phyloP scores from a whole-genome alignment of 2,329 filamentous ascomycete species.

The Pseudogymnoascus sp. region DNA sequence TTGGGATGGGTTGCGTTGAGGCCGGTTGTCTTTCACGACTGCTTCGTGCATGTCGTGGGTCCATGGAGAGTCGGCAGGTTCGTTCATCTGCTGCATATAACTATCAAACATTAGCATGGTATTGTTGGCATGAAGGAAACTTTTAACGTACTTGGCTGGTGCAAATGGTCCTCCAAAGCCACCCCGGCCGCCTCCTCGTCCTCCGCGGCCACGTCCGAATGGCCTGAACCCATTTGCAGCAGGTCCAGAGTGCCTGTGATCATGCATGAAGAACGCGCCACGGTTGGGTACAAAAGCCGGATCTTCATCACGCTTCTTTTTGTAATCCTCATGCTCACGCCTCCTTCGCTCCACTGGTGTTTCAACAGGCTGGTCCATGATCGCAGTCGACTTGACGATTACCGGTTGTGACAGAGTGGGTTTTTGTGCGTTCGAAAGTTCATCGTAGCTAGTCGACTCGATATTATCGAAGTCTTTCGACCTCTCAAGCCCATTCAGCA shows the following conservation, averaged over 20 bases:
- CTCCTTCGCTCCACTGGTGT: slow-evolving; percentile 62
- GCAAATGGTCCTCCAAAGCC: slow-evolving; percentile 49
- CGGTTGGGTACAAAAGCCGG: slow-evolving; percentile 91
- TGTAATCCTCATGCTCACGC: slow-evolving; percentile 85
- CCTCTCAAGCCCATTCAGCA: slow-evolving; percentile 43
- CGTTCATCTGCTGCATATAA: slow-evolving; percentile 40
- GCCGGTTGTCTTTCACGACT: slow-evolving; percentile 38
- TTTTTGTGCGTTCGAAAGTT: background rate
- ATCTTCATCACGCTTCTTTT: slow-evolving; percentile 78
- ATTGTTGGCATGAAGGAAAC: background rate
- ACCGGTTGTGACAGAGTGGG: background rate
- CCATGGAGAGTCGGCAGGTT: slow-evolving; percentile 70
- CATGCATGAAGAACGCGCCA: slow-evolving; percentile 95
- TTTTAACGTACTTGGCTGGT: slow-evolving; percentile 54
- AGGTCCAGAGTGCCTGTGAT: slow-evolving; percentile 73
- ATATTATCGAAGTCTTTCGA: slow-evolving; percentile 18
- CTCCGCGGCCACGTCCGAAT: slow-evolving; percentile 58
- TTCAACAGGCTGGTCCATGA: slow-evolving; percentile 41
- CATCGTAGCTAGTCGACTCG: slow-evolving; percentile 6
- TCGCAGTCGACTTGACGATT: slow-evolving; percentile 31
- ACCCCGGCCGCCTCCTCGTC: slow-evolving; percentile 51
- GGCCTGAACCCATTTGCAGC: slow-evolving; percentile 70
- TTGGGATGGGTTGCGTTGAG: slow-evolving; percentile 19
- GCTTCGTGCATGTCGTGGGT: slow-evolving; percentile 89
- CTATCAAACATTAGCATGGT: slow-evolving; percentile 26